Conservation (phyloP, 2,329 filamentous ascomycete genomes). For the Colletotrichum costaricense region DNA sequence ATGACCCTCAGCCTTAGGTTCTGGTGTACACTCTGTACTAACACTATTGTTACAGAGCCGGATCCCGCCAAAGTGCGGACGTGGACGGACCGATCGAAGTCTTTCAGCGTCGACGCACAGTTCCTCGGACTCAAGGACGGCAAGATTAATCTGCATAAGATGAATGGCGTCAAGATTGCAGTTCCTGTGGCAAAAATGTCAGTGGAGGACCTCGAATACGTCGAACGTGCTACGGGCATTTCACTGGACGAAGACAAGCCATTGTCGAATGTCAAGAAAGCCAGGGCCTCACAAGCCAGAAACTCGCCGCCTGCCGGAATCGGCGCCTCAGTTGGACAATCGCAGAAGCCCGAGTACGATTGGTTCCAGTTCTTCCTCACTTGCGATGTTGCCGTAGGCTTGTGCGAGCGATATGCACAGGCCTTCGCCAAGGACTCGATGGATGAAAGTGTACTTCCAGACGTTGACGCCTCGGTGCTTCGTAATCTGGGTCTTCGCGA, state of each 20-base stretch:
- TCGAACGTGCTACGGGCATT: constrained; percentile 87
- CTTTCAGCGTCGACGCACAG: constrained; percentile 97
- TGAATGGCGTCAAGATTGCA: constrained; percentile 98
- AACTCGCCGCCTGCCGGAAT: constrained; percentile 41
- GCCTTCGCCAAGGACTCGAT: constrained; percentile 93
- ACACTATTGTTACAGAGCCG: constrained; percentile 69
- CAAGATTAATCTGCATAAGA: constrained; percentile 97
- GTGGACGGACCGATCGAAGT: constrained; percentile 95
- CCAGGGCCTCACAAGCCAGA: constrained; percentile 48
- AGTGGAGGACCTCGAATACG: constrained; percentile 92
- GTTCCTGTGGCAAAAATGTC: constrained; percentile 98
- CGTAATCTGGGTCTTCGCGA: constrained; percentile 93
- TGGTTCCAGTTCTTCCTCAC: constrained; percentile 99
- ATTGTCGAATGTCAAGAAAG: constrained; percentile 81
- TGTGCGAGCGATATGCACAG: constrained; percentile 93
- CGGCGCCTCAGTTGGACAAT: constrained; percentile 70
- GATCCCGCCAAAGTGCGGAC: constrained; percentile 85
- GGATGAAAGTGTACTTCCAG: constrained; percentile 91
- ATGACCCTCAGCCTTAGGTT: background rate
- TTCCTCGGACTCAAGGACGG: constrained; percentile 95
- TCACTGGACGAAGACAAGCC: constrained; percentile 96
- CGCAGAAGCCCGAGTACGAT: constrained; percentile 82
- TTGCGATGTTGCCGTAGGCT: constrained; percentile 90
- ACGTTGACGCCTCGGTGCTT: constrained; percentile 85
- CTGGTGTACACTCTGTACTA: constrained; percentile 27